A percentile compares a stretch with the other conserved stretches of the same genome.
phyloP scores from a whole-genome alignment of 208 protist species.

The Zelonia costaricensis region DNA sequence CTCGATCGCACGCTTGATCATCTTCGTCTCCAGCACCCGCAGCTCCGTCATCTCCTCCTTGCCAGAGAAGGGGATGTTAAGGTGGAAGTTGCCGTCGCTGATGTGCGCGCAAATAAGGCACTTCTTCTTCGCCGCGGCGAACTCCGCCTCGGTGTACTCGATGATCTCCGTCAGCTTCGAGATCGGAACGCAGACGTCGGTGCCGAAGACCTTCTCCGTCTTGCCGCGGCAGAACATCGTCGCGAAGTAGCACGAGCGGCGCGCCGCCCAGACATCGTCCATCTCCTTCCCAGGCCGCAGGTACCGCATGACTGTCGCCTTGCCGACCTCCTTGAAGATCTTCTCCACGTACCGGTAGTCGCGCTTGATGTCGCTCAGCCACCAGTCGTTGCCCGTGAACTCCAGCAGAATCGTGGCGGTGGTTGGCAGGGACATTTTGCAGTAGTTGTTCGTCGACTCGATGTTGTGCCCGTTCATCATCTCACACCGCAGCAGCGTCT shows the following conservation, averaged over 20 bases:
- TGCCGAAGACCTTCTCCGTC: slow-evolving; percentile 42
- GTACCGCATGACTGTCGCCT: slow-evolving; percentile 35
- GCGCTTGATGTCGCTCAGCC: slow-evolving; percentile 54
- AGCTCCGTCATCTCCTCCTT: slow-evolving; percentile 48
- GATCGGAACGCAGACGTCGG: slow-evolving; percentile 90
- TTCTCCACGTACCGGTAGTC: slow-evolving; percentile 48
- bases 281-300: slow-evolving; percentile 40
- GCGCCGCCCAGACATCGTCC: slow-evolving; percentile 41
- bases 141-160: slow-evolving; percentile 68
- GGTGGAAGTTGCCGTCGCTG: slow-evolving; percentile 92
- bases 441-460: slow-evolving; percentile 50
- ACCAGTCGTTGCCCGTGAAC: slow-evolving; percentile 53
- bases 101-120: slow-evolving; percentile 83
- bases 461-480: slow-evolving; percentile 59
- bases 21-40: slow-evolving; percentile 54
- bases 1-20: slow-evolving; percentile 71
- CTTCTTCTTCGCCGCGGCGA: slow-evolving; percentile 29
- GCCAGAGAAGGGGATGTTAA: slow-evolving; percentile 60
- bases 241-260: slow-evolving; percentile 37
- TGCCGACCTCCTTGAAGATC: slow-evolving; percentile 34
- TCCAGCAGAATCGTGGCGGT: slow-evolving; percentile 78
- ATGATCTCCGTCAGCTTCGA: slow-evolving; percentile 72
- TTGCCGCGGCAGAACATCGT: slow-evolving; percentile 27
- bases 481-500: slow-evolving; percentile 72
- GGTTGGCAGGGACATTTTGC: slow-evolving; percentile 34